phyloP scores from a whole-genome alignment of 176 grass and related monocot genomes.

The Lolium multiflorum region DNA sequence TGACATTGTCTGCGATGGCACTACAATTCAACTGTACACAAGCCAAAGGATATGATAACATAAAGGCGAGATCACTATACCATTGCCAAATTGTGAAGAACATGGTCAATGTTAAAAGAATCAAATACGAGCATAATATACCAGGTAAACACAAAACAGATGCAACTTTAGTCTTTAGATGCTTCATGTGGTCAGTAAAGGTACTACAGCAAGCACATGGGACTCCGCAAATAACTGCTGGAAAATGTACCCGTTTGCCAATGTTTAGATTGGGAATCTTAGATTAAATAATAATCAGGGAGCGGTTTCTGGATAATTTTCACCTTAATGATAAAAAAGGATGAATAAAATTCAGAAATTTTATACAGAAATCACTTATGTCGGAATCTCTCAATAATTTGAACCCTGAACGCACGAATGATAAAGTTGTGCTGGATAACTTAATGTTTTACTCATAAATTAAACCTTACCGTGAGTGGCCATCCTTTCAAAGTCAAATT shows the following conservation, averaged over 20 bases:
- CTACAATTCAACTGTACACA: neutral
- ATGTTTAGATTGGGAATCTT: neutral
- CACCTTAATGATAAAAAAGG: slow-evolving; percentile 8
- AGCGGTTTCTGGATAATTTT: neutral
- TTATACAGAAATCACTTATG: slow-evolving; percentile 6
- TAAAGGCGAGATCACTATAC: neutral
- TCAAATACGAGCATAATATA: neutral
- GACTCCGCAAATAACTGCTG: neutral
- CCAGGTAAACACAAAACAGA: slow-evolving; percentile 21
- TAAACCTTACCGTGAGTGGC: slow-evolving; percentile 88
- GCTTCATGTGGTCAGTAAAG: neutral
- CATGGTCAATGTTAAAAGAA: neutral
- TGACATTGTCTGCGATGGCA: neutral
- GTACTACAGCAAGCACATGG: slow-evolving; percentile 25
- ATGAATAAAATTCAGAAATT: slow-evolving; percentile 19
- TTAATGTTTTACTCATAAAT: slow-evolving; percentile 27
- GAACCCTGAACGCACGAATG: slow-evolving; percentile 4
- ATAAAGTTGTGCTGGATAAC: slow-evolving; percentile 6
- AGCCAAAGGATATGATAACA: slow-evolving; percentile 16
- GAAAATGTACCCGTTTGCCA: too few species aligned
- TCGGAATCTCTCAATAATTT: slow-evolving; percentile 18
- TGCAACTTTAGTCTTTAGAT: neutral
- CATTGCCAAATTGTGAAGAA: slow-evolving; percentile 5
- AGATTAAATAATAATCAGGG: neutral
- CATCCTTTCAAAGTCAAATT: slow-evolving; percentile 99